Base-by-base conservation (phyloP, 2,329 filamentous ascomycete species). In the Curvularia spicifera region DNA sequence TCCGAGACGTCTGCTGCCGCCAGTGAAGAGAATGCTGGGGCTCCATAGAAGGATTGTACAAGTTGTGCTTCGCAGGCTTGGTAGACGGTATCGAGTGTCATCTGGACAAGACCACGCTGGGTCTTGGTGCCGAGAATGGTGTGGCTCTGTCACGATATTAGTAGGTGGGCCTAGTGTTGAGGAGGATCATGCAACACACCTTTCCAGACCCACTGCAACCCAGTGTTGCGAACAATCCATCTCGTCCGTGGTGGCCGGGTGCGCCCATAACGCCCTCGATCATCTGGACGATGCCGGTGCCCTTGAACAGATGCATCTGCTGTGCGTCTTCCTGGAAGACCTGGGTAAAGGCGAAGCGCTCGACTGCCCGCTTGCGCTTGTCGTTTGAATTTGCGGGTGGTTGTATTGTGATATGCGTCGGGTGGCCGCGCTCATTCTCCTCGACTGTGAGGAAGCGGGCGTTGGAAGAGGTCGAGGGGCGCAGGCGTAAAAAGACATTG, bases 171-270 rank as follows among this genome's bases (percentile, higher is more conserved):
- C 4, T 22, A 59, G 37, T 70, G 58, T 47, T 15, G 37, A 15
- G 13, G 13, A 33, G 8, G 12, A n/a, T 20, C 8, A 12, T 28
- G 15, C 42, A 9, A 33, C 51, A 45, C 71, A 96, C 94, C 88
- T 99, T 99, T 76, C 95, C 95, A 49, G 93, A 97, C 12, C 95
- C 95, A 7, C 94, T 97, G 43, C 97, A 93, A 15, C 95, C 95
- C 57, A 99, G 78, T 6, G 95, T 98, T 29, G 95, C 95, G 53
- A 99, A 81, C 55, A 98, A 80, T 9, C 91, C 93, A 83, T 98
- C 94, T 64, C 92, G 89, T 18, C 93, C 92, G 63, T 95, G 89
- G 50, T 88, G 86, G 33, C 89, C 89, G 44, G 86, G 81, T 22
- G 85, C 84, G 6, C 89, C 89, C 42, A 99, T 75, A 3, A 97